Evolutionary conservation across 23 red algal species (phyloP).

Genomic region (Gracilaria caudata): DNA sequence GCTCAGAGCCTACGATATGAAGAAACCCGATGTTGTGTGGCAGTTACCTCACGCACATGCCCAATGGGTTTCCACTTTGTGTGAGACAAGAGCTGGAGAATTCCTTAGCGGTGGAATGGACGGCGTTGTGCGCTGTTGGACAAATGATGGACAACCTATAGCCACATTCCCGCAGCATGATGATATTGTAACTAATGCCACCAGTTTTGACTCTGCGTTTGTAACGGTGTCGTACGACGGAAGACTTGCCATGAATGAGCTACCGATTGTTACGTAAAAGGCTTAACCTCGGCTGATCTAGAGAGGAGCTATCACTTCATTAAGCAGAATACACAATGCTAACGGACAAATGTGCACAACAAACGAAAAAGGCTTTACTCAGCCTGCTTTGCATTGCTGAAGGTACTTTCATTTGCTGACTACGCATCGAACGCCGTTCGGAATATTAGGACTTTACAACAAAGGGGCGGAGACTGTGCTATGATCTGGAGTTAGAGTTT

Average conservation of each 20-base stretch:
- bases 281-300: background rate
- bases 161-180: slow-evolving; percentile 42
- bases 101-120: slow-evolving; percentile 58
- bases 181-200: slow-evolving; percentile 33
- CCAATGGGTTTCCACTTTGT: slow-evolving; percentile 50
- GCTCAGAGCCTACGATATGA: slow-evolving; percentile 10
- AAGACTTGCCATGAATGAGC: slow-evolving; percentile 38
- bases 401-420: background rate
- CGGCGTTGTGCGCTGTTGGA: slow-evolving; percentile 46
- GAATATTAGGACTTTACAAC: slow-evolving; percentile 4
- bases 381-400: background rate
- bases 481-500: slow-evolving; percentile 47
- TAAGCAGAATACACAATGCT: background rate
- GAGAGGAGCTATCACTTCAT: too few species aligned
- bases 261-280: background rate
- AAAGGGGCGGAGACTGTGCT: slow-evolving; percentile 22
- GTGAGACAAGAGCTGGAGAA: slow-evolving; percentile 3
- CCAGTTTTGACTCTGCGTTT: slow-evolving; percentile 20
- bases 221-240: slow-evolving; percentile 46
- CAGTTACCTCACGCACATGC: slow-evolving; percentile 5
- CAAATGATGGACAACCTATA: background rate
- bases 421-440: background rate
- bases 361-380: background rate
- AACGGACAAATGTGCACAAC: slow-evolving; percentile 1
- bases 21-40: slow-evolving; percentile 33